Evolutionary conservation across 257 asterid genomes (phyloP).

Genomic region (Forsythia viridissima): DNA sequence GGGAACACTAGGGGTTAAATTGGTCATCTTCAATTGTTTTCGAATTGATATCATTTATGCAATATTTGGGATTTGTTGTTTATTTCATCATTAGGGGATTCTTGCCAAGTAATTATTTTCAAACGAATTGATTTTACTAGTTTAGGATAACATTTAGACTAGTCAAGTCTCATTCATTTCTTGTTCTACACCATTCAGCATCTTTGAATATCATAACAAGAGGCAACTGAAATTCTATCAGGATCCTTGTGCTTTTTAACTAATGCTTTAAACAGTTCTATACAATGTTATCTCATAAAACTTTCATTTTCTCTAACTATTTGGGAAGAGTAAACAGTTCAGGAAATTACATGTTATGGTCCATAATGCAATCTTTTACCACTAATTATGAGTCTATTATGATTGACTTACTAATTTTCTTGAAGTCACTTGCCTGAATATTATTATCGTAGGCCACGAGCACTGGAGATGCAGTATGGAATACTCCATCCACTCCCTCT

Average conservation of each 20-base stretch:
- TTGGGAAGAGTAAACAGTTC: neutral
- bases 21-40: neutral
- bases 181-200: neutral
- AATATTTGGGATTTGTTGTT: neutral
- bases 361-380: too few species aligned
- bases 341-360: too few species aligned
- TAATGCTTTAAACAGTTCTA: too few species aligned
- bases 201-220: neutral
- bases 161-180: neutral
- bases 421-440: constrained; percentile 46
- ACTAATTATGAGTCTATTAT: too few species aligned
- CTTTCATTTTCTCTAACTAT: too few species aligned
- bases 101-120: neutral
- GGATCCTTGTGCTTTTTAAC: too few species aligned
- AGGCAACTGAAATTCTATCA: too few species aligned
- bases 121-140: neutral
- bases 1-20: neutral
- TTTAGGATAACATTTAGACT: neutral
- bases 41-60: neutral
- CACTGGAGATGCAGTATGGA: constrained; percentile 94
- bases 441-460: constrained; percentile 57
- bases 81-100: neutral
- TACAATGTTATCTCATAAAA: too few species aligned
- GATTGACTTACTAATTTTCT: neutral
- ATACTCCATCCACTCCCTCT: constrained; percentile 82